These are phyloP conservation scores for Lipomyces mesembrius DNA, from an alignment of 805 yeast species.

Conservation along the genomic window DNA sequence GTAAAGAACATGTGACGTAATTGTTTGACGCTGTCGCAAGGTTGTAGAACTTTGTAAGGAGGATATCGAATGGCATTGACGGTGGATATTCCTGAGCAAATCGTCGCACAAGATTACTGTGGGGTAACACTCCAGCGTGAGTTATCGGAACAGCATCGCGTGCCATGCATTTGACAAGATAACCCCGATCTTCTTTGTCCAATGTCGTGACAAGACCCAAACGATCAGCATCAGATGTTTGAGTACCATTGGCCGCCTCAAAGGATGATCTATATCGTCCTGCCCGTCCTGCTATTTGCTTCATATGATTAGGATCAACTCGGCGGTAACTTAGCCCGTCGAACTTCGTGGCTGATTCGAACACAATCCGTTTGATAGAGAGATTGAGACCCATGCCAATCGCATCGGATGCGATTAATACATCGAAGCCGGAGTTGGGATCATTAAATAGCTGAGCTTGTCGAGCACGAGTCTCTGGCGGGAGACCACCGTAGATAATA, in stretches of 20 bases:
- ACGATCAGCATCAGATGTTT: constrained; percentile 16
- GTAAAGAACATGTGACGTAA: constrained; percentile 50
- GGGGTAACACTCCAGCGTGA: constrained; percentile 81
- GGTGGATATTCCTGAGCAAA: constrained; percentile 66
- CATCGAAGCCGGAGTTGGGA: constrained; percentile 68
- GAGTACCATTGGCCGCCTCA: constrained; percentile 11
- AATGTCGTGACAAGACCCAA: constrained; percentile 42
- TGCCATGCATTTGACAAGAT: constrained; percentile 55
- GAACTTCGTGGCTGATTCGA: constrained; percentile 68
- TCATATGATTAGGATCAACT: constrained; percentile 68
- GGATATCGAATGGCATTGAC: constrained; percentile 52
- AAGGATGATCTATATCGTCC: constrained; percentile 63
- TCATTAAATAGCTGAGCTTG: constrained; percentile 80
- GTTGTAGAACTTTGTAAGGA: constrained; percentile 56
- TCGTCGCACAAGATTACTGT: constrained; percentile 67
- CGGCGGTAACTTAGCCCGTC: constrained; percentile 60
- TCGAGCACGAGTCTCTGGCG: constrained; percentile 88
- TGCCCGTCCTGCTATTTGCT: constrained; percentile 96
- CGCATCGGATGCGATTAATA: constrained; percentile 95
- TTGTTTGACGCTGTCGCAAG: constrained; percentile 45
- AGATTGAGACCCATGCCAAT: constrained; percentile 96
- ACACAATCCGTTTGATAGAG: constrained; percentile 75
- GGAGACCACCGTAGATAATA: constrained; percentile 91
- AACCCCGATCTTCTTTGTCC: constrained; percentile 33
- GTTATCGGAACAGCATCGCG: constrained; percentile 57